A percentile compares a stretch with the other conserved stretches of the same genome.
phyloP scores from a whole-genome alignment of 257 asterid species.

The Linderniella brevidens region DNA sequence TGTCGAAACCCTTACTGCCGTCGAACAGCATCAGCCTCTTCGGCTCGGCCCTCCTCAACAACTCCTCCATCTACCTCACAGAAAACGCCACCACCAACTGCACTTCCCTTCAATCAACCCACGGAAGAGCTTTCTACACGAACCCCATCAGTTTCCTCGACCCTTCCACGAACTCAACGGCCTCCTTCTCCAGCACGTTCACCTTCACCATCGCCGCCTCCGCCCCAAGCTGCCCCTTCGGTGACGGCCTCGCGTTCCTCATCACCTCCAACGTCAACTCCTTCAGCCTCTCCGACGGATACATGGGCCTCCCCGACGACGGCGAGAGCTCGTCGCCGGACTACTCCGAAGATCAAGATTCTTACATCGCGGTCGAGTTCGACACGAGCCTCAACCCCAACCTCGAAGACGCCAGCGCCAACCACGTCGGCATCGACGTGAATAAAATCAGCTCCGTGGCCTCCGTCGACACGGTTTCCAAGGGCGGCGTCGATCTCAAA shows the following conservation, averaged over 20 bases:
- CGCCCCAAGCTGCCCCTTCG: constrained; percentile 38
- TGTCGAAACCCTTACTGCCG: constrained; percentile 15
- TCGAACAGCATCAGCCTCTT: constrained; percentile 27
- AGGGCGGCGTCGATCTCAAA: constrained; percentile 27
- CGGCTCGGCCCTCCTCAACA: constrained; percentile 36
- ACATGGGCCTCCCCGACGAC: constrained; percentile 44
- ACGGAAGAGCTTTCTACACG: constrained; percentile 46
- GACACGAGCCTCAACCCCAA: constrained; percentile 31
- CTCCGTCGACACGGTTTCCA: constrained; percentile 22
- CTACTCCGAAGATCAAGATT: constrained; percentile 11
- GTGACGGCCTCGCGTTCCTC: constrained; percentile 55
- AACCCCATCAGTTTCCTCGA: constrained; percentile 53
- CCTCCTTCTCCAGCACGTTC: constrained; percentile 51
- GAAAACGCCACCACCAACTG: constrained; percentile 8
- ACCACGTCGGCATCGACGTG: constrained; percentile 44
- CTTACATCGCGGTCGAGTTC: constrained; percentile 48
- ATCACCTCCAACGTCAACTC: constrained; percentile 29
- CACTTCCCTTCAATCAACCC: constrained; percentile 15
- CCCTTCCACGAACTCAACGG: constrained; percentile 24
- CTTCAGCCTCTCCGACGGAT: constrained; percentile 25
- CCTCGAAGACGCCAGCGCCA: constrained; percentile 27
- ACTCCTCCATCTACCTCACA: constrained; percentile 33
- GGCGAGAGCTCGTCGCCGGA: background rate
- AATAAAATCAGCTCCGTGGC: constrained; percentile 27
- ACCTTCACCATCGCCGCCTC: constrained; percentile 30